Evolutionary conservation across 345 rosid species (phyloP), one percentile per base, ranked within the genome.

Genomic region (Lumnitzera racemosa): DNA sequence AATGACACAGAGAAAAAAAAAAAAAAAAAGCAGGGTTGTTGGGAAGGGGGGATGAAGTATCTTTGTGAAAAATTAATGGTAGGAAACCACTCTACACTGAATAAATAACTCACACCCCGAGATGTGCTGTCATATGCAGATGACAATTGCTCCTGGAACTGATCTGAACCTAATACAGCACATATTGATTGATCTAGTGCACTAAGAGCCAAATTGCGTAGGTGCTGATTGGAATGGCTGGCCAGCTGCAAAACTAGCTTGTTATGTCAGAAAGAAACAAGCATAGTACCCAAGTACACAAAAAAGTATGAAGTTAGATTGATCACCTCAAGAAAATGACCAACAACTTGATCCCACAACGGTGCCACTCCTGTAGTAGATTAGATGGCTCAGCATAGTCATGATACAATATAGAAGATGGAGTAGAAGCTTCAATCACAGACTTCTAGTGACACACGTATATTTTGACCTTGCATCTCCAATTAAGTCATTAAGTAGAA

Each of bases 151-250:
- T 76, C 83, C 72, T 78, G 86, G 74, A 84, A 94, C 78, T 72
- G 81, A 68, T 84, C 90, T 53, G 97, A 88, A 63, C 91, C 91
- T 78, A 94, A 78, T 72, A 94, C 97, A 55, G 97, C 85, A 79
- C 78, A 87, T 63, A 94, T 88, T 63, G 99, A 94, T 66, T 77
- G 87, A 82, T 94, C 99, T 70, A 94, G 73, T 16, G 97, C 97
- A 84, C 88, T 89, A 71, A 90, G 90, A 63, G 90, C 99, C 84
- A 88, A 81, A 67, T 78, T 88, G 70, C 96, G 74, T 52, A 90
- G 67, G 62, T 78, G 83, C 73, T 81, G 95, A 79, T 86, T 94
- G 58, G 92, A 73, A 76, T 83, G 85, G 61, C 80, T 81, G 49
- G 95, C 95, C 59, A 94, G 99, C 99, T 92, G 91, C 83, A 81